Conservation (phyloP, 495 filamentous ascomycete genomes). For the Poronia punctata region DNA sequence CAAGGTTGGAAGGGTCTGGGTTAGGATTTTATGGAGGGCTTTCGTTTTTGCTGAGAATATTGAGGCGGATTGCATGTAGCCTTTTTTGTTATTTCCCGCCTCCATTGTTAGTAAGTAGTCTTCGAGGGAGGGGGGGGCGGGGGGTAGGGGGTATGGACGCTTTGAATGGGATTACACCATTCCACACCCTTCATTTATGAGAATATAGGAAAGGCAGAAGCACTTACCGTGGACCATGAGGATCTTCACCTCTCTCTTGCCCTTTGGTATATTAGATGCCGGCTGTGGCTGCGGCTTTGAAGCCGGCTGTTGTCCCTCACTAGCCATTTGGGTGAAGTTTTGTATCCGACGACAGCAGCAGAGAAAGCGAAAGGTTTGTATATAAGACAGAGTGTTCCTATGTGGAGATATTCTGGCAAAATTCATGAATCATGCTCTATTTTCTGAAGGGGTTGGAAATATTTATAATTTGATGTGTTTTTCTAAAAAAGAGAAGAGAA, state of each 20-base stretch:
- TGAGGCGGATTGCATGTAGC: slow-evolving; percentile 86
- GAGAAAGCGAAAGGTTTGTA: not conserved
- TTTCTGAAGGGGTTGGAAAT: too few relatives aligned
- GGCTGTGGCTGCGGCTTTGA: slow-evolving; percentile 4
- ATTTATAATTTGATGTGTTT: not conserved
- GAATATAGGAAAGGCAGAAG: not conserved
- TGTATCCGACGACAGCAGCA: not conserved
- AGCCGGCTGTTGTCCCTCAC: slow-evolving; percentile 3
- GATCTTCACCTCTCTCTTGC: slow-evolving; percentile 41
- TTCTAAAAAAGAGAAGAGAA: not conserved
- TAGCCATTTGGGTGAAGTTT: slow-evolving; percentile 3
- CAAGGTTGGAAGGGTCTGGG: slow-evolving; percentile 59
- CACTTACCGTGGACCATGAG: slow-evolving; percentile 51
- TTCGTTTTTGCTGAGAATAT: slow-evolving; percentile 86
- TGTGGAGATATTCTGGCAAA: too few relatives aligned
- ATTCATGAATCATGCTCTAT: too few relatives aligned
- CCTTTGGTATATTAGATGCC: slow-evolving; percentile 13
- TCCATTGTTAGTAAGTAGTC: too few relatives aligned
- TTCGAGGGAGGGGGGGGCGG: not conserved
- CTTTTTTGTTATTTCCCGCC: slow-evolving; percentile 28
- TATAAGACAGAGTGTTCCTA: not conserved
- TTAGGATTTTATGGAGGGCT: slow-evolving; percentile 73
- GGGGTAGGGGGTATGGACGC: not conserved
- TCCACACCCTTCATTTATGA: too few relatives aligned
- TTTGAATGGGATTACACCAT: too few relatives aligned